Base-by-base conservation (phyloP, 2,329 filamentous ascomycete species). In the Acrocalymma vagum region DNA sequence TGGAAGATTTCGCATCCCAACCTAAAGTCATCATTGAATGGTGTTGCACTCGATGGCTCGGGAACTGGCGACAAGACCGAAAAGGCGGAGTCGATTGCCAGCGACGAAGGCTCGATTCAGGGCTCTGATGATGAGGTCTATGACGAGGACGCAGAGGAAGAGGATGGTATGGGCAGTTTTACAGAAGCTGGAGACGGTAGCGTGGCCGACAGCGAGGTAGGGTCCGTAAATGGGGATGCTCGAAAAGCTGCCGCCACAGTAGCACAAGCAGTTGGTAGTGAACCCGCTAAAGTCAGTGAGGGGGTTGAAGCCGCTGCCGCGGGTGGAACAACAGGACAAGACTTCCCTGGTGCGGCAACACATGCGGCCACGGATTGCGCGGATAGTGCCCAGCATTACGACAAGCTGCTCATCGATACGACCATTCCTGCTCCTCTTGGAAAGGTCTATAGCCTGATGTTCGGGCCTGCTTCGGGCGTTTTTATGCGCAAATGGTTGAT, bases 1-100 rank as follows among this genome's bases (percentile, higher is more conserved):
- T 99, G 94, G 94, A 96, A 96, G 69, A 87, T 96, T 20, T 94
- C 90, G 11, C 94, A 99, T 66, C 93, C 94, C 2, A 90, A 90
- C 39, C 74, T 99, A 20, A 90, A 90, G 68, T 96, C 91, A 65
- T 95, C 90, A 4, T 76, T 96, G 3, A 96, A 96, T 50, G 93
- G 94, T 3, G 90, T 95, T 9, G 82, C 84, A 9, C 78, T 96
- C 3, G 88, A 92, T 51, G 85, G 90, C 48, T 67, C 60, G 7
- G 87, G 90, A 5, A 84, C 81, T 4, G 91, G 90, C 15, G 92
- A 96, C 69, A 95, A 94, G 73, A 96, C 90, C 0, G 92, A 95
- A 60, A 94, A 95, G 69, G 78, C 86, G 17, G 86, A 88, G 23
- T 88, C 84, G 20, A 79, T 52, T 15, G 71, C 52, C 5, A 74